These are phyloP conservation scores for Chlorencoelia australis DNA, from an alignment of 2,329 filamentous ascomycete genomes.

Conservation along the genomic window DNA sequence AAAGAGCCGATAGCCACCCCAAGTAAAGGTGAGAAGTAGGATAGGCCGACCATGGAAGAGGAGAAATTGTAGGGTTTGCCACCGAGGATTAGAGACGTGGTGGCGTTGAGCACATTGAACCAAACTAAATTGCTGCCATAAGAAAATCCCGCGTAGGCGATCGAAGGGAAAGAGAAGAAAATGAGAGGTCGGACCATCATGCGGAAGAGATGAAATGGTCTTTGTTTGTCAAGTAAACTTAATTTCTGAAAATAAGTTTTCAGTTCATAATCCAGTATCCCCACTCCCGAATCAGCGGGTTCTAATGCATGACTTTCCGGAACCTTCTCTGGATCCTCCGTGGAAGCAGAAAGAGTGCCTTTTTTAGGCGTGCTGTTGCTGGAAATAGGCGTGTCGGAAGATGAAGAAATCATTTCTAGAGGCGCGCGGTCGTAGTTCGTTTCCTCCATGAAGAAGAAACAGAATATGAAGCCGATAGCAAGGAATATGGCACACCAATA, in stretches of 20 bases:
- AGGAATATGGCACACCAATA: constrained; percentile 45
- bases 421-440: constrained; percentile 33
- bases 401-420: constrained; percentile 6
- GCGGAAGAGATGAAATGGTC: constrained; percentile 24
- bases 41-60: constrained; percentile 26
- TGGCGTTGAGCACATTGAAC: constrained; percentile 30
- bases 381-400: constrained; percentile 5
- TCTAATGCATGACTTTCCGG: neutral
- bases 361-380: constrained; percentile 1
- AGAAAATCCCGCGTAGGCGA: constrained; percentile 28
- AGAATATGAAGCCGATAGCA: constrained; percentile 37
- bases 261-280: constrained; percentile 9
- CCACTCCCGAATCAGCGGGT: constrained; percentile 1
- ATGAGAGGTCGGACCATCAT: constrained; percentile 22
- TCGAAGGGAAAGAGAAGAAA: constrained; percentile 27
- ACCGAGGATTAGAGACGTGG: constrained; percentile 26
- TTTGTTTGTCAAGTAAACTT: constrained; percentile 16
- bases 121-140: constrained; percentile 29
- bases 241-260: constrained; percentile 24
- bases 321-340: constrained; percentile 12
- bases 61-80: constrained; percentile 28
- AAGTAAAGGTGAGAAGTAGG: constrained; percentile 25
- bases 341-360: neutral
- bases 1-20: constrained; percentile 22
- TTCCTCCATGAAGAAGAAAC: constrained; percentile 51